A percentile compares a stretch with the other conserved stretches of the same genome.
These are phyloP conservation scores for Microbotryum scabiosae DNA, from an alignment of 1,284 basidiomycete species.

Conservation along the genomic window DNA sequence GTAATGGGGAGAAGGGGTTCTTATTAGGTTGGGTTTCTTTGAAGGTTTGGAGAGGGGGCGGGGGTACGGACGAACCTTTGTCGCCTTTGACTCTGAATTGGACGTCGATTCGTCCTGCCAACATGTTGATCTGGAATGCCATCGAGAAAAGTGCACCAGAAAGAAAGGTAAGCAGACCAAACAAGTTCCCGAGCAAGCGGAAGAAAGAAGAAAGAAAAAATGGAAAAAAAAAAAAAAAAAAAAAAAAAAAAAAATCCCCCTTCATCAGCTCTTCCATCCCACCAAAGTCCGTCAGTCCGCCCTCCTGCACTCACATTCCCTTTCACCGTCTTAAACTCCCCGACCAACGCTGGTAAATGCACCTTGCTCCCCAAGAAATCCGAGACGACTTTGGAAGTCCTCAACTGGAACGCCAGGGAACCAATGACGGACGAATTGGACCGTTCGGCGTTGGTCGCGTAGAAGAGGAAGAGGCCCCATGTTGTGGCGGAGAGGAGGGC, in stretches of 20 bases:
- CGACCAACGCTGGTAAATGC: conserved; percentile 23
- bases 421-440: conserved; percentile 28
- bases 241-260: background rate
- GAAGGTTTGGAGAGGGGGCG: no score
- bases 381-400: conserved; percentile 15
- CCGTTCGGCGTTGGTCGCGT: conserved; percentile 31
- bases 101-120: conserved; percentile 30
- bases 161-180: no score
- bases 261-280: background rate
- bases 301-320: conserved; percentile 22
- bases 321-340: conserved; percentile 28
- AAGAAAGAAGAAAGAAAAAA: no score
- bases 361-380: conserved; percentile 26
- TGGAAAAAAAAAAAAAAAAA: background rate
- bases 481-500: conserved; percentile 9
- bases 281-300: no score
- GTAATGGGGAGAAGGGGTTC: no score
- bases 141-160: background rate
- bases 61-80: conserved; percentile 16
- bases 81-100: conserved; percentile 27
- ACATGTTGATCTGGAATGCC: conserved; percentile 28
- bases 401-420: conserved; percentile 24
- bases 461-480: conserved; percentile 28
- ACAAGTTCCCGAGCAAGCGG: no score
- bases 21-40: background rate